Percentiles rank a stretch among this genome's conserved stretches.
phyloP scores from a whole-genome alignment of 768 basidiomycete species.

The Boletus coccyginus region DNA sequence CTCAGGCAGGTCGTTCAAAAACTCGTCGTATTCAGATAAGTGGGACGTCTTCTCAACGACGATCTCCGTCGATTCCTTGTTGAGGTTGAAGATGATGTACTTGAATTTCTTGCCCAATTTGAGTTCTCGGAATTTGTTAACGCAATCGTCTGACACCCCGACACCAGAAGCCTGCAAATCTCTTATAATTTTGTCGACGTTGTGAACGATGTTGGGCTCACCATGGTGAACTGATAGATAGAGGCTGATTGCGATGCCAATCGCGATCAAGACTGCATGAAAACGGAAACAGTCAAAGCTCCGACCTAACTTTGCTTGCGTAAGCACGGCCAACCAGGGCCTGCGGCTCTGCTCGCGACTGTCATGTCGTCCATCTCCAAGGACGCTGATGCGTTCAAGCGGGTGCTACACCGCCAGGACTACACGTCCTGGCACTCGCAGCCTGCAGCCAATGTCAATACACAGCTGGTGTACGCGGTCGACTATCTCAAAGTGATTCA shows the following conservation, averaged over 20 bases:
- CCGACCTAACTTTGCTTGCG: slow-evolving; percentile 27
- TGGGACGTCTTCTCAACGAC: slow-evolving; percentile 64
- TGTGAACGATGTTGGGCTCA: slow-evolving; percentile 17
- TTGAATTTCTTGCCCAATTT: slow-evolving; percentile 56
- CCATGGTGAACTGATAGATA: slow-evolving; percentile 30
- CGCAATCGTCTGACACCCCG: slow-evolving; percentile 53
- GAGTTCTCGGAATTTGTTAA: slow-evolving; percentile 9
- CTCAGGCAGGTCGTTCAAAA: slow-evolving; percentile 70
- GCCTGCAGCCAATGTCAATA: slow-evolving; percentile 83
- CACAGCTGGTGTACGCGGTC: slow-evolving; percentile 83
- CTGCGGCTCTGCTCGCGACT: slow-evolving; percentile 2
- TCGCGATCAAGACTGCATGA: slow-evolving; percentile 18
- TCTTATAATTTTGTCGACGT: not conserved
- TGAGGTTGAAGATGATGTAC: slow-evolving; percentile 83
- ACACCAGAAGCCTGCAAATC: slow-evolving; percentile 34
- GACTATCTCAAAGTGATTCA: slow-evolving; percentile 69
- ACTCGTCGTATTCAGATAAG: slow-evolving; percentile 60
- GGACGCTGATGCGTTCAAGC: slow-evolving; percentile 72
- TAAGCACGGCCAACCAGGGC: slow-evolving; percentile 8
- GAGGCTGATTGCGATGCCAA: slow-evolving; percentile 21
- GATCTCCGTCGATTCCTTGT: slow-evolving; percentile 60
- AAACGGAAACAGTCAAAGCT: slow-evolving; percentile 15
- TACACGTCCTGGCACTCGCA: slow-evolving; percentile 84
- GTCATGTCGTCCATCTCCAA: slow-evolving; percentile 67
- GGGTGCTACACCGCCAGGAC: slow-evolving; percentile 59